Percentiles rank a stretch among this genome's conserved stretches.
phyloP scores from a whole-genome alignment of 176 grass and related monocot species.

The Lolium multiflorum region DNA sequence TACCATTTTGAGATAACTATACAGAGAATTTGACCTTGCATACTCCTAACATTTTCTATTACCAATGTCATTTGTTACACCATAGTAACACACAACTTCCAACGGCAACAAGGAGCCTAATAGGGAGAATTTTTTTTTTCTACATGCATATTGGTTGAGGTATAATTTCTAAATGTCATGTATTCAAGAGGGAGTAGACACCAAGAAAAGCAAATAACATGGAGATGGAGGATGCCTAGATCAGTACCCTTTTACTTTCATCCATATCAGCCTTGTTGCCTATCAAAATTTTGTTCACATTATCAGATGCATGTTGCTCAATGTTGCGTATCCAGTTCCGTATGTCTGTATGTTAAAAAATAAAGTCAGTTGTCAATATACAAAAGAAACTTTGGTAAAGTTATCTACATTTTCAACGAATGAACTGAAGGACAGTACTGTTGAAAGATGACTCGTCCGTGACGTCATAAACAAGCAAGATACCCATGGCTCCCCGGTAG shows the following conservation, averaged over 20 bases:
- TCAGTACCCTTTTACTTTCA: conserved; percentile 72
- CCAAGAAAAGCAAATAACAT: neutral
- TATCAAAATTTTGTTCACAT: conserved; percentile 83
- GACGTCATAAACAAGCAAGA: conserved; percentile 86
- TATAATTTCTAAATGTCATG: neutral
- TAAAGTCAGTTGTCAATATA: conserved; percentile 36
- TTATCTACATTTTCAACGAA: conserved; percentile 6
- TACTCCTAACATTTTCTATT: neutral
- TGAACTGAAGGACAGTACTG: conserved; percentile 52
- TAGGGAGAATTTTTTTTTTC: neutral
- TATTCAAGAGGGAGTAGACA: neutral
- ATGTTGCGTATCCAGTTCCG: conserved; percentile 85
- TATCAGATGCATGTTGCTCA: conserved; percentile 83
- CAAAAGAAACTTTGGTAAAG: neutral
- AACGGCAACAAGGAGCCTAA: neutral
- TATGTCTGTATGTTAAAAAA: conserved; percentile 59
- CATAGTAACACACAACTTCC: neutral
- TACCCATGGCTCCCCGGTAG: conserved; percentile 84
- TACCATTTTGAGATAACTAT: neutral
- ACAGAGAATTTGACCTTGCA: neutral
- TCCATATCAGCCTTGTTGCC: conserved; percentile 91
- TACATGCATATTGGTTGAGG: neutral
- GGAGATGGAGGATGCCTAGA: neutral
- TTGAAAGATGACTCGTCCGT: conserved; percentile 86
- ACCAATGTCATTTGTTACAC: neutral